Conservation (phyloP, 1,284 basidiomycete genomes). For the Sporisorium exsertum region DNA sequence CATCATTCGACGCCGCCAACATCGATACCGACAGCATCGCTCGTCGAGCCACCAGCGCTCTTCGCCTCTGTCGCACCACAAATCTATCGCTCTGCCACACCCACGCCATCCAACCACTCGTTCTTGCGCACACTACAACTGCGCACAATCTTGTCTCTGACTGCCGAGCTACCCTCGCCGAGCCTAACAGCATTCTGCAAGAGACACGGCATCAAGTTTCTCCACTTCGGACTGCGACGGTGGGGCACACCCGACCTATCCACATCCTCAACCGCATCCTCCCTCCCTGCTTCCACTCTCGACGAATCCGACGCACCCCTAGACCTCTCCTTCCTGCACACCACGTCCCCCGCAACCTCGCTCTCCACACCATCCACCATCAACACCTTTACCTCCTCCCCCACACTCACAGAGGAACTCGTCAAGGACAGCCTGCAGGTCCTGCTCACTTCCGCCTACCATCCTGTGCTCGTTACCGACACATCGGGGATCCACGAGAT, state of each 20-base stretch:
- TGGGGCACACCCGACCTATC: constrained; percentile 15
- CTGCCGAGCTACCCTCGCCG: constrained; percentile 59
- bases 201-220: constrained; percentile 43
- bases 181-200: constrained; percentile 47
- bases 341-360: constrained; percentile 17
- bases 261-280: background rate
- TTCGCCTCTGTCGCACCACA: constrained; percentile 61
- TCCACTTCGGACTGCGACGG: constrained; percentile 54
- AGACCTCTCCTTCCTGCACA: constrained; percentile 27
- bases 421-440: constrained; percentile 63
- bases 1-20: background rate
- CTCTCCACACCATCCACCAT: constrained; percentile 14
- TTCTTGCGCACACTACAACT: constrained; percentile 56
- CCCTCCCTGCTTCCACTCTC: too few relatives aligned
- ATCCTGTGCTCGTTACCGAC: constrained; percentile 64
- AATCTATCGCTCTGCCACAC: constrained; percentile 60
- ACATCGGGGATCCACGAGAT: constrained; percentile 65
- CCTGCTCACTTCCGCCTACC: constrained; percentile 49
- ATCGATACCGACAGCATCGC: constrained; percentile 37
- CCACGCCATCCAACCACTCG: constrained; percentile 34
- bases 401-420: constrained; percentile 50
- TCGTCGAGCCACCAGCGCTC: constrained; percentile 53
- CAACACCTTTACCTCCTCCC: constrained; percentile 26
- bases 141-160: constrained; percentile 58
- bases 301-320: background rate